Evolutionary conservation across 2,329 filamentous ascomycete species (phyloP).

Genomic region (Chlorencoelia australis): DNA sequence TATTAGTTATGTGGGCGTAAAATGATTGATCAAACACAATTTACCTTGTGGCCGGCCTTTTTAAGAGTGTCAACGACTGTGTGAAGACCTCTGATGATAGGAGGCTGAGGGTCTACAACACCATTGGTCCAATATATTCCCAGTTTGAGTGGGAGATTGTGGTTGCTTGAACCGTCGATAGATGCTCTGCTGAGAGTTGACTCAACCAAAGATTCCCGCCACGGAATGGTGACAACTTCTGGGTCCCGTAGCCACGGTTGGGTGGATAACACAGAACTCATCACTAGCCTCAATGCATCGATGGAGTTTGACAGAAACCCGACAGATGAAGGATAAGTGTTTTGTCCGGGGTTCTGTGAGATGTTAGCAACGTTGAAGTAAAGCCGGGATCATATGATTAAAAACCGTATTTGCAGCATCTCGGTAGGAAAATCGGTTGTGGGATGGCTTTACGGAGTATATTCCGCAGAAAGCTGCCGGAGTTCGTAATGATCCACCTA

Average conservation of each 20-base stretch:
- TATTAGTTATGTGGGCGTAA: background rate
- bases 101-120: conserved; percentile 42
- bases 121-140: conserved; percentile 43
- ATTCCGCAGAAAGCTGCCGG: conserved; percentile 30
- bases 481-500: conserved; percentile 26
- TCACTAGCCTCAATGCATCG: conserved; percentile 42
- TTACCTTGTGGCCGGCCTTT: conserved; percentile 46
- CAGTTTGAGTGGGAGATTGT: conserved; percentile 30
- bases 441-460: conserved; percentile 30
- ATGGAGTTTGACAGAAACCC: conserved; percentile 51
- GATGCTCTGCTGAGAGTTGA: background rate
- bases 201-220: conserved; percentile 35
- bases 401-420: conserved; percentile 36
- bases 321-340: conserved; percentile 49
- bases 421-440: conserved; percentile 36
- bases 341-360: conserved; percentile 40
- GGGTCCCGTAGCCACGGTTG: conserved; percentile 60
- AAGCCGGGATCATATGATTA: background rate
- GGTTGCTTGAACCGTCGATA: background rate
- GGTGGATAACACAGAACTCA: conserved; percentile 44
- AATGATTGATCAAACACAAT: conserved; percentile 28
- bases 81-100: conserved; percentile 43
- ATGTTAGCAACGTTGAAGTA: background rate
- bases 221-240: conserved; percentile 54
- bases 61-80: conserved; percentile 39